A percentile compares a stretch with the other conserved stretches of the same genome.
Evolutionary conservation across 306 rosid species (phyloP).

Genomic region (Dryas drummondii): DNA sequence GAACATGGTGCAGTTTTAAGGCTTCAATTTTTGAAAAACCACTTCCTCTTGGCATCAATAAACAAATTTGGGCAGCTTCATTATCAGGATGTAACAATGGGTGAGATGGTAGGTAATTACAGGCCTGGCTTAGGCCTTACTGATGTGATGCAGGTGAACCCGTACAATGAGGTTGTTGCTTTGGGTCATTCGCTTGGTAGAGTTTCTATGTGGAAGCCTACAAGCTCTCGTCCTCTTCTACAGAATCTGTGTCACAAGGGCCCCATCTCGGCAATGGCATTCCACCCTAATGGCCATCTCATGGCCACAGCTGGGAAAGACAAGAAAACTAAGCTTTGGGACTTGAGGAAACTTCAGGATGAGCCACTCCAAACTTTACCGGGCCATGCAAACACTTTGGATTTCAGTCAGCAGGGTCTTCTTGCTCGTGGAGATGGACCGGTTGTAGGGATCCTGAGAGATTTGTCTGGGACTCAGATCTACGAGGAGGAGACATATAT

Average conservation of each 20-base stretch:
- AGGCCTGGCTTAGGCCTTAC: conserved; percentile 82
- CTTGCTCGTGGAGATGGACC: conserved; percentile 75
- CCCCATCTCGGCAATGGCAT: no score
- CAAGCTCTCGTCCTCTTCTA: conserved; percentile 72
- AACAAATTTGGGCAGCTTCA: conserved; percentile 76
- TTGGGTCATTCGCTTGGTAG: conserved; percentile 84
- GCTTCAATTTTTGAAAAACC: conserved; percentile 78
- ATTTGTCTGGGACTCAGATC: conserved; percentile 50
- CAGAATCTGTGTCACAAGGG: conserved; percentile 82
- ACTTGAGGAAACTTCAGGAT: conserved; percentile 15
- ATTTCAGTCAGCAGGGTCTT: conserved; percentile 88
- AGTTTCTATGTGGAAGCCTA: conserved; percentile 93
- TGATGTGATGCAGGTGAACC: conserved; percentile 79
- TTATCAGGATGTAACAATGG: conserved; percentile 83
- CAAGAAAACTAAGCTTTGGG: no score
- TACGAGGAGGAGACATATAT: conserved; percentile 54
- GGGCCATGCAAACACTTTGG: conserved; percentile 74
- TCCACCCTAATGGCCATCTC: no score
- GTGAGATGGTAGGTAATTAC: conserved; percentile 51
- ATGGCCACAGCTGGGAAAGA: no score
- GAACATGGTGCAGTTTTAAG: conserved; percentile 78
- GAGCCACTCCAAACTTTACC: conserved; percentile 56
- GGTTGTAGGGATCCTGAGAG: conserved; percentile 50
- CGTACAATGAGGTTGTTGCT: conserved; percentile 66
- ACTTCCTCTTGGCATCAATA: conserved; percentile 77